Conservation (phyloP, 139 green algal species). For the Bryopsis sp. region DNA sequence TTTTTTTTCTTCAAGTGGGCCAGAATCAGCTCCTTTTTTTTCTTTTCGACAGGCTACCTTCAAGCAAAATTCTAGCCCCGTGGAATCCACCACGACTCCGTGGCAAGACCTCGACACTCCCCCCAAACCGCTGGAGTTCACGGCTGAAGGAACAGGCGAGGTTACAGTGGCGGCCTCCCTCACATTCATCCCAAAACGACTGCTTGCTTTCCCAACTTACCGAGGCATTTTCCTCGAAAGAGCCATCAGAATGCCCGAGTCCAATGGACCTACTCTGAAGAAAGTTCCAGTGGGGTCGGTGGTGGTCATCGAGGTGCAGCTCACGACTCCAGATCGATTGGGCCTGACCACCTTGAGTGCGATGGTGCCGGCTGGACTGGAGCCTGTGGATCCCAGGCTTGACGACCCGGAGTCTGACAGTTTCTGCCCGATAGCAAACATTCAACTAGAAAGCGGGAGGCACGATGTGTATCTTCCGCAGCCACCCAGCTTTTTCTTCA, state of each 20-base stretch:
- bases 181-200: conserved; percentile 36
- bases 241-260: conserved; percentile 26
- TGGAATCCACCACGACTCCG: neutral
- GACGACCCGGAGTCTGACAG: no score
- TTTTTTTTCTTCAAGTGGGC: neutral
- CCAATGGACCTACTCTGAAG: conserved; percentile 25
- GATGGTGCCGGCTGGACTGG: conserved; percentile 47
- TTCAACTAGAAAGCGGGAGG: no score
- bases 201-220: conserved; percentile 47
- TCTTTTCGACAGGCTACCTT: neutral
- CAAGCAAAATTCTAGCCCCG: neutral
- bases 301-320: conserved; percentile 33
- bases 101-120: conserved; percentile 1
- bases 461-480: no score
- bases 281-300: conserved; percentile 30
- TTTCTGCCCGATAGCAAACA: no score
- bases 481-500: no score
- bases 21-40: neutral
- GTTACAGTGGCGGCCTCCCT: conserved; percentile 34
- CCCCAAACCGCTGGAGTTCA: neutral
- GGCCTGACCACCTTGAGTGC: conserved; percentile 19
- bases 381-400: conserved; percentile 50
- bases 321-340: conserved; percentile 50
- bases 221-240: conserved; percentile 47
- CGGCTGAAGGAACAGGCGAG: conserved; percentile 25